Percentiles rank a stretch among this genome's conserved stretches.
Evolutionary conservation across 31 red algal species (phyloP).

Genomic region (Endocladia muricata): DNA sequence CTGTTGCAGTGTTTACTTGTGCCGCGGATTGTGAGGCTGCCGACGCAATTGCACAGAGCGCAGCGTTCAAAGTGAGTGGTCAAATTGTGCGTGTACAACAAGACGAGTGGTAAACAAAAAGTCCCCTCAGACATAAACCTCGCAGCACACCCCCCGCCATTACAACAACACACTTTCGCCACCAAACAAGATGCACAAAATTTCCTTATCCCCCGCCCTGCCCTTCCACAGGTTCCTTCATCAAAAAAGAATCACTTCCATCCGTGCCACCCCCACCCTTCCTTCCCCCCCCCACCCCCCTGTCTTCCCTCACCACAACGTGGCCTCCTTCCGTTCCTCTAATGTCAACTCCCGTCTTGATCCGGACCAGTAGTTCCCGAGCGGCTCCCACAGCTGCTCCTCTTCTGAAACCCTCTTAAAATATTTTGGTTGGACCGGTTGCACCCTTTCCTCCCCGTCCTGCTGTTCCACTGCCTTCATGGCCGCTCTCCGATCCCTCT

Average conservation of each 20-base stretch:
- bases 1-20: constrained; percentile 36
- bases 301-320: constrained; percentile 60
- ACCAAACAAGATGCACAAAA: too few species aligned
- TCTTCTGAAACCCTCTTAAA: constrained; percentile 49
- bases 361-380: constrained; percentile 57
- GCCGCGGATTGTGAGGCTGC: constrained; percentile 10
- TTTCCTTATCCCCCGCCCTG: too few species aligned
- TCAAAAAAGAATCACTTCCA: too few species aligned
- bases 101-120: constrained; percentile 26
- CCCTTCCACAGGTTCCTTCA: too few species aligned
- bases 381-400: constrained; percentile 38
- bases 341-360: constrained; percentile 14
- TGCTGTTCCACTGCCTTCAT: not conserved
- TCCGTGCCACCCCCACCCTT: too few species aligned
- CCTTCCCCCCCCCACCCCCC: too few species aligned
- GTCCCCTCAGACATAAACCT: too few species aligned
- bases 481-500: constrained; percentile 55
- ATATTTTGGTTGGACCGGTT: constrained; percentile 27
- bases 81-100: constrained; percentile 25
- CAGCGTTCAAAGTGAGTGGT: constrained; percentile 2
- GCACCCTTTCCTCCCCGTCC: too few species aligned
- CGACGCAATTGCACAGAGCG: not conserved
- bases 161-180: too few species aligned
- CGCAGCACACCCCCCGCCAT: too few species aligned
- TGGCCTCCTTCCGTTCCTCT: constrained; percentile 25